Evolutionary conservation across 2,329 filamentous ascomycete species (phyloP).

Genomic region (Claviceps sp.): DNA sequence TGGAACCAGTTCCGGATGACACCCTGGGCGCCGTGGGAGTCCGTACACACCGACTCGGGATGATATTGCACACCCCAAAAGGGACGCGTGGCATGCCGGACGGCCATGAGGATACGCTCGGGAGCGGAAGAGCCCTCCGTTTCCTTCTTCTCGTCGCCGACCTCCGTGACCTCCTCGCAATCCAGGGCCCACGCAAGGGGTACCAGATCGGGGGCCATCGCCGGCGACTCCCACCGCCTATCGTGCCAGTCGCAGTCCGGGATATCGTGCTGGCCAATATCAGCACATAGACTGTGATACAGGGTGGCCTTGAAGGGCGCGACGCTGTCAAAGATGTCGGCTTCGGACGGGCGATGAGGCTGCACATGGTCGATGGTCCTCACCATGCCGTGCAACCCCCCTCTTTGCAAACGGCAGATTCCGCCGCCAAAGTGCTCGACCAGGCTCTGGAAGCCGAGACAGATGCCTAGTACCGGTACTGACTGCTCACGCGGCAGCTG

Average conservation of each 20-base stretch:
- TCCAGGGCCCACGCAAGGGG: constrained; percentile 49
- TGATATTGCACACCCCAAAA: constrained; percentile 88
- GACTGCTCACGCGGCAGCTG: constrained; percentile 40
- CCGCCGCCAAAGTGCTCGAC: constrained; percentile 52
- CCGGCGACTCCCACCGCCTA: constrained; percentile 26
- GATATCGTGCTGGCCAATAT: constrained; percentile 35
- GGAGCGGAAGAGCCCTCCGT: neutral
- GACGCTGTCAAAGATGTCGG: constrained; percentile 53
- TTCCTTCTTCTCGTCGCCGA: constrained; percentile 14
- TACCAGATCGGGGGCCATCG: constrained; percentile 27
- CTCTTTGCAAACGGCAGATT: constrained; percentile 51
- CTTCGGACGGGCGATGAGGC: constrained; percentile 5
- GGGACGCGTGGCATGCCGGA: constrained; percentile 52
- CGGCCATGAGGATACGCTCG: constrained; percentile 61
- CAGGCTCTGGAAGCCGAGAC: constrained; percentile 78
- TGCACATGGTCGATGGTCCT: constrained; percentile 46
- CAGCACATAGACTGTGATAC: constrained; percentile 54
- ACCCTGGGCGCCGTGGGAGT: constrained; percentile 43
- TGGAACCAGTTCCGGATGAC: constrained; percentile 67
- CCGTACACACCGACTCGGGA: constrained; percentile 78
- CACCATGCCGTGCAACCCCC: constrained; percentile 74
- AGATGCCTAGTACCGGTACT: constrained; percentile 75
- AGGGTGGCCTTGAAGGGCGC: constrained; percentile 55
- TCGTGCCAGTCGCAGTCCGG: constrained; percentile 21
- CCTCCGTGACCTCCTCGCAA: constrained; percentile 17